phyloP scores from a whole-genome alignment of 345 rosid genomes.

The Citrus maxima region DNA sequence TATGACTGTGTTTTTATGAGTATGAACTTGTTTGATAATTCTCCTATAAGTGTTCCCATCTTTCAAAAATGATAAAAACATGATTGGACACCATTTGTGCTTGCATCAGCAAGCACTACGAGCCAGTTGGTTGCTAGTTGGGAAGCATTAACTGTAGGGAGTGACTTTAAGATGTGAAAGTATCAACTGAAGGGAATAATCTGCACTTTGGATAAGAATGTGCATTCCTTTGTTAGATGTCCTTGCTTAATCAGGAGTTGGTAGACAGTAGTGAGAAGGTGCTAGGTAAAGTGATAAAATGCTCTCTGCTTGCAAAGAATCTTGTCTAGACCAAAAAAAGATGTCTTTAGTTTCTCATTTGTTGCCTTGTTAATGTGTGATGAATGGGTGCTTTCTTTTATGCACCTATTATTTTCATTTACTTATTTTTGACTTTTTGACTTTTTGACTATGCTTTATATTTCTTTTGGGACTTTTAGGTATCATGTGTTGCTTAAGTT shows the following conservation, averaged over 20 bases:
- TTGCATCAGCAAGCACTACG: background rate
- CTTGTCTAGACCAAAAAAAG: background rate
- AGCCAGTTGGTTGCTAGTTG: background rate
- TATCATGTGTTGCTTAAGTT: background rate
- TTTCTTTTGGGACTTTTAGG: background rate
- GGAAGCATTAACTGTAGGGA: background rate
- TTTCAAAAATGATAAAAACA: background rate
- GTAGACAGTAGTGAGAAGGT: background rate
- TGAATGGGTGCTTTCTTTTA: background rate
- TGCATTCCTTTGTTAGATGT: background rate
- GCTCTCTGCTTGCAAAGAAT: background rate
- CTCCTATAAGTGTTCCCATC: too few species aligned
- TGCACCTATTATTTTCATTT: background rate
- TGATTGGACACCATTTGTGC: background rate
- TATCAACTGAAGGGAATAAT: background rate
- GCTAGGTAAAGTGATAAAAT: background rate
- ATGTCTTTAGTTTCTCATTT: background rate
- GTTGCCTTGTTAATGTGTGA: background rate
- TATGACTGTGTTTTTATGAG: background rate
- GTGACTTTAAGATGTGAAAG: background rate
- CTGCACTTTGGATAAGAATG: background rate
- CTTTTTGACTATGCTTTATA: background rate
- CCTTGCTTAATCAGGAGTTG: background rate
- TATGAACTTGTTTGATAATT: background rate
- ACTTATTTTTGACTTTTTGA: background rate